Evolutionary conservation across 192 early-diverging fungal species (phyloP).

Genomic region (Backusella parvicylindrica): DNA sequence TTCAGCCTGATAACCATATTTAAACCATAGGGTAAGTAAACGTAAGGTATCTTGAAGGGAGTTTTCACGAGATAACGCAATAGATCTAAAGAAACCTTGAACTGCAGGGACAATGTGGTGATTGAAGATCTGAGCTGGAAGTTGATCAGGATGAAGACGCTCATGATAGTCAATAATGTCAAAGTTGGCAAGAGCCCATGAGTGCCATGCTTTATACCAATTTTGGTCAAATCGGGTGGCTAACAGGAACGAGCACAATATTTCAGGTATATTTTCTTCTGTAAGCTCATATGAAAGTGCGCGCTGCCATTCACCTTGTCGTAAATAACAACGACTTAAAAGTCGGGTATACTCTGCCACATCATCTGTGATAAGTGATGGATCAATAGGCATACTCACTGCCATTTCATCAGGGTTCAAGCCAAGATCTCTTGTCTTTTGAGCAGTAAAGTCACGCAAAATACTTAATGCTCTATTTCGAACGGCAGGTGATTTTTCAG

Average conservation of each 20-base stretch:
- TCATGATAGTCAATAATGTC: slow-evolving; percentile 80
- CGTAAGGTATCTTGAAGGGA: slow-evolving; percentile 94
- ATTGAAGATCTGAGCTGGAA: slow-evolving; percentile 41
- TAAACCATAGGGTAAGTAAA: slow-evolving; percentile 92
- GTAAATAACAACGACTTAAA: slow-evolving; percentile 84
- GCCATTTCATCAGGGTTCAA: slow-evolving; percentile 52
- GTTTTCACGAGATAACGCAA: slow-evolving; percentile 79
- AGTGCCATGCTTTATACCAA: slow-evolving; percentile 98
- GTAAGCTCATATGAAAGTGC: slow-evolving; percentile 47
- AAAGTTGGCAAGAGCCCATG: slow-evolving; percentile 92
- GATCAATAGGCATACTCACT: slow-evolving; percentile 44
- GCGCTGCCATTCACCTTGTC: slow-evolving; percentile 93
- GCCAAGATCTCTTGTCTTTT: slow-evolving; percentile 69
- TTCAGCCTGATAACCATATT: slow-evolving; percentile 85
- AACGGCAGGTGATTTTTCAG: slow-evolving; percentile 34
- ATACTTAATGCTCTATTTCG: slow-evolving; percentile 66
- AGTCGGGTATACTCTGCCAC: slow-evolving; percentile 49
- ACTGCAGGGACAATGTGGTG: slow-evolving; percentile 86
- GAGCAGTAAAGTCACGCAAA: slow-evolving; percentile 75
- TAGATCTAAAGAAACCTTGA: slow-evolving; percentile 90
- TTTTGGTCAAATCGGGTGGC: slow-evolving; percentile 87
- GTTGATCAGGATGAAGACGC: slow-evolving; percentile 46
- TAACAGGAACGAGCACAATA: slow-evolving; percentile 75
- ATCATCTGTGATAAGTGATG: slow-evolving; percentile 39
- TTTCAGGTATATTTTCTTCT: slow-evolving; percentile 60